Evolutionary conservation across 106 monocot species (phyloP).

Genomic region (Acanthochlamys bracteata): DNA sequence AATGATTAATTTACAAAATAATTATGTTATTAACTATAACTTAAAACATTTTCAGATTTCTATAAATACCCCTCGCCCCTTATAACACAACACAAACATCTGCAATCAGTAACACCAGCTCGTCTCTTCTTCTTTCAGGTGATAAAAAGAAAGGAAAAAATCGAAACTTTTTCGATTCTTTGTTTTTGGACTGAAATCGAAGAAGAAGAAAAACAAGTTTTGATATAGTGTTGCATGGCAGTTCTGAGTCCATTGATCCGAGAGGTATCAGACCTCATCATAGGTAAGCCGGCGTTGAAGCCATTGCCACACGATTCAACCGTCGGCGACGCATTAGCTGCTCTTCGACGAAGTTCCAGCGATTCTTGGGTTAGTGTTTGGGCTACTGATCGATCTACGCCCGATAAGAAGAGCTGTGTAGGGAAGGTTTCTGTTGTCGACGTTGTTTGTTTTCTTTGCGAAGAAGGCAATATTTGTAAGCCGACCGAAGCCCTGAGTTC

Average conservation of each 20-base stretch:
- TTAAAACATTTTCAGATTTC: too few species aligned
- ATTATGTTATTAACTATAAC: too few species aligned
- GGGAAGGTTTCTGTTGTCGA: neutral
- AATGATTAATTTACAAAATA: too few species aligned
- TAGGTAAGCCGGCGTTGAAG: slow-evolving; percentile 4
- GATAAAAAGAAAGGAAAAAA: neutral
- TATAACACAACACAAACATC: too few species aligned
- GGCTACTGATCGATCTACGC: neutral
- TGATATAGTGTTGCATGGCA: slow-evolving; percentile 3
- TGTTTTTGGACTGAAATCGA: too few species aligned
- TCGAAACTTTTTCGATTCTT: neutral
- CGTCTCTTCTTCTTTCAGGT: too few species aligned
- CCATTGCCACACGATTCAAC: neutral
- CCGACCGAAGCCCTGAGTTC: slow-evolving; percentile 1
- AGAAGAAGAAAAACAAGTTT: too few species aligned
- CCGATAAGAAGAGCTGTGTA: neutral
- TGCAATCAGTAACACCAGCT: too few species aligned
- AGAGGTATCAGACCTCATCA: slow-evolving; percentile 9
- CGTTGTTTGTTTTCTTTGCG: slow-evolving; percentile 7
- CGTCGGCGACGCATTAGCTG: slow-evolving; percentile 3
- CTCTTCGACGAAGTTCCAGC: neutral
- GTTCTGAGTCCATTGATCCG: neutral
- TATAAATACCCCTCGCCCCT: too few species aligned
- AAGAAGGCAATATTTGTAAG: neutral
- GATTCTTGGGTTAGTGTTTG: slow-evolving; percentile 6